Base-by-base conservation (phyloP, 1,284 basidiomycete species). In the Somion occarium region DNA sequence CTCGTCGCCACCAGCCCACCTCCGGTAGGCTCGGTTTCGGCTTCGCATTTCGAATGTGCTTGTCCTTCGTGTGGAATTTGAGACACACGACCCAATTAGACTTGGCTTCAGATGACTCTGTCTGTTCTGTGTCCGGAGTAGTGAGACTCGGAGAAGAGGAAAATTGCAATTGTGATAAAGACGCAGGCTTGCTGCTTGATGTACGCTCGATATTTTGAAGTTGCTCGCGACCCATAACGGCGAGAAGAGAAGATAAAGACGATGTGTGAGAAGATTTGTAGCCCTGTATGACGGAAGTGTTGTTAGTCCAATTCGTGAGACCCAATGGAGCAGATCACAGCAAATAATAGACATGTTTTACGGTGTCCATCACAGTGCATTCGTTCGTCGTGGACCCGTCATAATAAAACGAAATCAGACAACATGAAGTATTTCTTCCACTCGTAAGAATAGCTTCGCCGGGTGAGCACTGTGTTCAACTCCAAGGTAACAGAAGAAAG, bases 1-100 rank as follows among this genome's bases (percentile, higher is more conserved):
- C 58, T 9, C 62, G 54, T 9, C 62, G 49, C 56, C 59, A 65
- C 62, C 62, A 64, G 12, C 54, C 25, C 20, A 22, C 38, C 19
- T 59, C 53, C 12, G 19, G 41, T 44, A 41, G 45, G 56, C 20
- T 60, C 41, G 11, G 49, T 26, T 52, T 54, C 43, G 1, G 25
- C 44, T 44, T 57, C 51, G 11, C 42, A 13, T 2, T 19, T 46
- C 15, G 44, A 47, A 7, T 53, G 56, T 1, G 51, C 41, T 18
- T 13, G 41, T 11, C n/a, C 18, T 38, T n/a, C 2, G 46, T 43
- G 11, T 48, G 62, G 59, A 80, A 83, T 56, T 74, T 79, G 44
- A 75, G 70, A 53, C 79, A 83, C 19, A 83, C 66, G 38, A 81
- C 56, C 66, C 60, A 30, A 54, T 59, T 26, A 43, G 46, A 54